Base-by-base conservation (phyloP, 805 yeast species). In the Ogataea dorogensis region DNA sequence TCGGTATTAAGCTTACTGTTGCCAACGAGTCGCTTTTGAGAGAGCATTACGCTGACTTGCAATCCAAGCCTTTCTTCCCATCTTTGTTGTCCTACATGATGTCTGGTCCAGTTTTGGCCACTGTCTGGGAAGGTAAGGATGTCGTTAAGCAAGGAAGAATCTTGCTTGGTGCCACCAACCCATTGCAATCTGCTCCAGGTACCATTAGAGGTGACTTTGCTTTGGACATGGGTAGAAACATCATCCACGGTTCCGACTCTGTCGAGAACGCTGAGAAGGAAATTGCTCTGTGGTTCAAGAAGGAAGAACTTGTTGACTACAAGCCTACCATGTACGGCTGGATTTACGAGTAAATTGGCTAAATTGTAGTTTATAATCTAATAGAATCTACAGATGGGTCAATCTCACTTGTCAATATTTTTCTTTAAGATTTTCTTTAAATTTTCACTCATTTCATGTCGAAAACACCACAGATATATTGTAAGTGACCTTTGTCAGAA, bases 81-180 rank as follows among this genome's bases (percentile, higher is more conserved):
- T 86, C 95, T 50, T 79, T 93, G 70, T 78, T 86, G 64, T 75
- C 87, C 51, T 89, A 89, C 86, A 94, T 93, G 99, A 75, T 77
- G 65, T 87, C 96, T 53, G 99, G 99, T 59, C 99, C 99, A 65
- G 84, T 93, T 57, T 80, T 91, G 60, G 98, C 98, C 59, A 93
- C 96, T 67, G 97, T 89, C 59, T 93, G 99, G 99, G 98, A 93
- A 74, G 99, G 99, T 72, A 93, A 89, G 77, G 97, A 93, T 64
- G 98, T 81, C 67, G 98, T 93, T 70, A 89, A 91, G 77, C 95
- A 86, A 70, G 98, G 98, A 68, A 85, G 99, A 75, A 81, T 77
- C 60, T 81, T 93, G 67, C 81, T 93, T 61, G 99, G 99, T 73
- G 98, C 98, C 58, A 93, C 98, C 70, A 91, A 93, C 86, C 98